Evolutionary conservation across 306 rosid species (phyloP), one percentile per base, ranked within the genome.

Genomic region (Lathyrus tuberosus): DNA sequence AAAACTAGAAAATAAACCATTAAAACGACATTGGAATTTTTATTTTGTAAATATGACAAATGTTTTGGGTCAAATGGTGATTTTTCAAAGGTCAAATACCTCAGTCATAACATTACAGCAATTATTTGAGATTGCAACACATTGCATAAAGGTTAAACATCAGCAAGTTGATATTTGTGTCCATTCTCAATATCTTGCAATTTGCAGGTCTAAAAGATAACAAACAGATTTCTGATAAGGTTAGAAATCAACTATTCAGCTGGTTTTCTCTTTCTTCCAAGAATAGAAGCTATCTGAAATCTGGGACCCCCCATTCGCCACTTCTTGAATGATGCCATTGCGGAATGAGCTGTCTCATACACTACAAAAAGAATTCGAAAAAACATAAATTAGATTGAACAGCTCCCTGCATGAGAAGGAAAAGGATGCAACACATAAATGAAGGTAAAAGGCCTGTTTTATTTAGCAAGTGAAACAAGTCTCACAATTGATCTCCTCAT

Each of bases 231-330:
- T n/a, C 47, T 48, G 11, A 61, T 28, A 64, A 70, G 67, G 70
- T 28, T 57, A 63, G n/a, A 49, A 38, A 66, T 53, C 69, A 20
- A 59, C 86, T 88, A 88, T 44, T 84, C 85, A 20, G 72, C 35
- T 31, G 89, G 42, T 82, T 89, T 94, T 81, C 96, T 90, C 88
- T 94, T 94, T 75, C 88, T 84, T 74, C 88, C 86, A 22, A 90
- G 88, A 80, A 90, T 31, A 16, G 95, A 82, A 70, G 97, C 89
- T 87, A 76, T 85, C 75, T 86, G 92, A 67, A 90, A 88, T 79
- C 97, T 86, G n/a, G 96, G 86, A 3, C 97, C 99, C 10, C 99
- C 97, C 75, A 84, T 84, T 69, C 97, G 83, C 97, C 99, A 90
- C 79, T 84, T 91, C 82, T 86, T 94, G 70, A 91, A 88, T 78